Evolutionary conservation across 2,329 filamentous ascomycete species (phyloP).

Genomic region (Phyllosticta citriasiana): DNA sequence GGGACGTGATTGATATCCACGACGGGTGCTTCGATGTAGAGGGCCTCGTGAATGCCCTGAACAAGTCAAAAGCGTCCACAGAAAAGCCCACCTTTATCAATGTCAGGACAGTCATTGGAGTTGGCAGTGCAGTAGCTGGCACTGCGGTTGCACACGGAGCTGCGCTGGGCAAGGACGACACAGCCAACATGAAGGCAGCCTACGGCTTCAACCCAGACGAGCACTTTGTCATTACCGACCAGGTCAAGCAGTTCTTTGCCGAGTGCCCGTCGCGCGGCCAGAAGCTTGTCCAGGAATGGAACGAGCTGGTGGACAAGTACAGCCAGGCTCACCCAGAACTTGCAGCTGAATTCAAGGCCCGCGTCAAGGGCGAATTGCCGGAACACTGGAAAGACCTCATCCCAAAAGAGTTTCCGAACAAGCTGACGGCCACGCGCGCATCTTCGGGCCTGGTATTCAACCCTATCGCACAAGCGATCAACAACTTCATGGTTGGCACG

Average conservation of each 20-base stretch:
- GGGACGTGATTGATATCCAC: constrained; percentile 45
- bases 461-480: constrained; percentile 65
- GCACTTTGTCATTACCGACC: constrained; percentile 36
- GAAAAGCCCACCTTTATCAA: constrained; percentile 51
- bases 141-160: constrained; percentile 49
- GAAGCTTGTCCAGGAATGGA: constrained; percentile 39
- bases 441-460: constrained; percentile 43
- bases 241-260: constrained; percentile 43
- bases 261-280: constrained; percentile 39
- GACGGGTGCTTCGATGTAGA: constrained; percentile 45
- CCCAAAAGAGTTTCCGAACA: constrained; percentile 38
- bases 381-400: constrained; percentile 42
- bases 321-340: constrained; percentile 39
- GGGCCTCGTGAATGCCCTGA: constrained; percentile 38
- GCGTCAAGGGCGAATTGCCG: constrained; percentile 40
- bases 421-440: constrained; percentile 41
- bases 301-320: constrained; percentile 35
- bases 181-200: constrained; percentile 44
- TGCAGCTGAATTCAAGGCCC: constrained; percentile 37
- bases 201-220: constrained; percentile 41
- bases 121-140: constrained; percentile 37
- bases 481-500: constrained; percentile 76
- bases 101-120: constrained; percentile 46
- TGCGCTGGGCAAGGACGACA: constrained; percentile 45
- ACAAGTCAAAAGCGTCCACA: constrained; percentile 32